Evolutionary conservation across 2,329 filamentous ascomycete species (phyloP).

Genomic region (Xylariaceae sp.): DNA sequence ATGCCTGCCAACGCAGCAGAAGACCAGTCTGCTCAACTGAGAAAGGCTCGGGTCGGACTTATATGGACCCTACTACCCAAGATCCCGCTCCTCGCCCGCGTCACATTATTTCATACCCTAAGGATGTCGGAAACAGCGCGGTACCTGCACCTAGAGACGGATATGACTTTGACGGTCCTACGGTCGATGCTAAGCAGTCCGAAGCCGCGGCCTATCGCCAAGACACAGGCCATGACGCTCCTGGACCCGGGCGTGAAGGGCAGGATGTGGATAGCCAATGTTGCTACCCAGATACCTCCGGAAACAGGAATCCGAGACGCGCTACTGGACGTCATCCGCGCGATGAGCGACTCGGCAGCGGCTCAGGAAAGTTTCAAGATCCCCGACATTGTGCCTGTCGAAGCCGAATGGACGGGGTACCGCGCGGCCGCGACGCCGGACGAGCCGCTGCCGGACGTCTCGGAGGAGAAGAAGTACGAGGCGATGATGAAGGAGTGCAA

Average conservation of each 20-base stretch:
- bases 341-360: slow-evolving; percentile 51
- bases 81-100: slow-evolving; percentile 67
- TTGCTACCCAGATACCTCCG: slow-evolving; percentile 66
- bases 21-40: slow-evolving; percentile 19
- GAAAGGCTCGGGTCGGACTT: slow-evolving; percentile 32
- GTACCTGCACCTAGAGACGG: slow-evolving; percentile 80
- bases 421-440: slow-evolving; percentile 59
- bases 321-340: slow-evolving; percentile 64
- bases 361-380: slow-evolving; percentile 43
- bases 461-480: slow-evolving; percentile 69
- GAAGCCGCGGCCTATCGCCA: slow-evolving; percentile 59
- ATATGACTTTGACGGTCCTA: slow-evolving; percentile 74
- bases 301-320: slow-evolving; percentile 63
- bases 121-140: slow-evolving; percentile 72
- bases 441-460: slow-evolving; percentile 59
- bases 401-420: slow-evolving; percentile 81
- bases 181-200: slow-evolving; percentile 64
- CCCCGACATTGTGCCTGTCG: slow-evolving; percentile 63
- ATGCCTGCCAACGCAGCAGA: slow-evolving; percentile 11
- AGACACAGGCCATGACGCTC: slow-evolving; percentile 60
- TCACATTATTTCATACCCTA: slow-evolving; percentile 68
- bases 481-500: slow-evolving; percentile 71
- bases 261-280: slow-evolving; percentile 80
- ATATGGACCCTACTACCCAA: slow-evolving; percentile 54
- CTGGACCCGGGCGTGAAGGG: slow-evolving; percentile 66